A percentile compares a stretch with the other conserved stretches of the same genome.
Evolutionary conservation across 1,284 basidiomycete species (phyloP).

Genomic region (Ceratobasidium sp.): DNA sequence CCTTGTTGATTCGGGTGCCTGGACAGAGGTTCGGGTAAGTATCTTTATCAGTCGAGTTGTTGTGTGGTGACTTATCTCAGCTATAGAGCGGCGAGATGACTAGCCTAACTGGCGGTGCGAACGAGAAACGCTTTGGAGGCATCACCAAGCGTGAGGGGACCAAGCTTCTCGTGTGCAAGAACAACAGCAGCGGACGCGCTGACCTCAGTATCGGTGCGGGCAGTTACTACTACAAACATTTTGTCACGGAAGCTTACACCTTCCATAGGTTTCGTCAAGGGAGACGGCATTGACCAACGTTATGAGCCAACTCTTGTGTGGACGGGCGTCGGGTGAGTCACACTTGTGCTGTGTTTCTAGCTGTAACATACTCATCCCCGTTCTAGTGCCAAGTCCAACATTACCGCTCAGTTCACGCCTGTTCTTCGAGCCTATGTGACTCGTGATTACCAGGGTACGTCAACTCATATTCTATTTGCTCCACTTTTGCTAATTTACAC

Average conservation of each 20-base stretch:
- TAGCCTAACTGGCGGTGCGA: background rate
- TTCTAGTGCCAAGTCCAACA: slow-evolving; percentile 34
- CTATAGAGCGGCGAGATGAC: slow-evolving; percentile 17
- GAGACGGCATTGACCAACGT: slow-evolving; percentile 25
- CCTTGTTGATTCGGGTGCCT: slow-evolving; percentile 27
- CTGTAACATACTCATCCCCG: too few species aligned
- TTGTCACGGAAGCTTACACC: background rate
- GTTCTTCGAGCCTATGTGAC: slow-evolving; percentile 34
- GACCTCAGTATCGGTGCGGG: slow-evolving; percentile 24
- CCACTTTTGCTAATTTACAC: background rate
- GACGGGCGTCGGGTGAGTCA: slow-evolving; percentile 27
- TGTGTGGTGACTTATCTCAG: background rate
- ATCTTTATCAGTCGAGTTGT: too few species aligned
- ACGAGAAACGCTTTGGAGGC: slow-evolving; percentile 9
- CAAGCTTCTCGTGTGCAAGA: slow-evolving; percentile 26
- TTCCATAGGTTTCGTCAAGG: slow-evolving; percentile 26
- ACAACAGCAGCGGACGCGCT: slow-evolving; percentile 18
- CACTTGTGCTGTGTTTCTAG: too few species aligned
- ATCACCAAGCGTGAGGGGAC: slow-evolving; percentile 5
- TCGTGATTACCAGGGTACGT: slow-evolving; percentile 32
- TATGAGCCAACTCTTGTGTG: slow-evolving; percentile 36
- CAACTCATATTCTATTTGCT: background rate
- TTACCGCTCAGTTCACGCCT: slow-evolving; percentile 40
- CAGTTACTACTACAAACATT: background rate
- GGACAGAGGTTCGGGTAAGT: slow-evolving; percentile 33